Evolutionary conservation across 768 basidiomycete species (phyloP).

Genomic region (Dentipellis fragilis): DNA sequence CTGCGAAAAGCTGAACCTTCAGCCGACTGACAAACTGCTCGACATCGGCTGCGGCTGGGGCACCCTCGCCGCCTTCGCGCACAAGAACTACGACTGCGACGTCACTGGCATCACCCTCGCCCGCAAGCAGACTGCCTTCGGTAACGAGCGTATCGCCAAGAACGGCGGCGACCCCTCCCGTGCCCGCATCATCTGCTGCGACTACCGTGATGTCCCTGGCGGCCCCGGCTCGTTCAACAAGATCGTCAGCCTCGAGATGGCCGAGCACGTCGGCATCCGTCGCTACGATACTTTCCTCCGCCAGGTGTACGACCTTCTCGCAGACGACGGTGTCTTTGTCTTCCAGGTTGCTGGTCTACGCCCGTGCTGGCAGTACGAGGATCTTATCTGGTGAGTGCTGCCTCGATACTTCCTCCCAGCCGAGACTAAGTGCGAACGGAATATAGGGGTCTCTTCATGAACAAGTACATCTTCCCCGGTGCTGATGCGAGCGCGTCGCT

Average conservation of each 20-base stretch:
- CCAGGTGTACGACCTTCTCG: conserved; percentile 88
- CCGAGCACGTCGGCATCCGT: conserved; percentile 96
- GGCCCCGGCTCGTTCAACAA: conserved; percentile 74
- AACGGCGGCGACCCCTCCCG: conserved; percentile 53
- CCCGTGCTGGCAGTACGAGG: conserved; percentile 97
- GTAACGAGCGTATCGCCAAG: conserved; percentile 73
- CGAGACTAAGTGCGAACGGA: background rate
- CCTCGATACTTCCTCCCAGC: background rate
- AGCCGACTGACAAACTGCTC: conserved; percentile 76
- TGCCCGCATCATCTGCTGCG: conserved; percentile 86
- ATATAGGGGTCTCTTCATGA: conserved; percentile 87
- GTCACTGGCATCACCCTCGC: conserved; percentile 92
- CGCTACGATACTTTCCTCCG: conserved; percentile 82
- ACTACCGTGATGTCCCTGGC: conserved; percentile 85
- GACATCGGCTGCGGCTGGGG: conserved; percentile 97
- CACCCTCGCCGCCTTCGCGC: conserved; percentile 86
- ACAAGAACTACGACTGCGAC: conserved; percentile 95
- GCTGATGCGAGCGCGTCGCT: conserved; percentile 95
- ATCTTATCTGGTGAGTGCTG: conserved; percentile 72
- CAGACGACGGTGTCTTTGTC: conserved; percentile 90
- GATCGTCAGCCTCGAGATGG: conserved; percentile 97
- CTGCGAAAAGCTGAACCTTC: conserved; percentile 86
- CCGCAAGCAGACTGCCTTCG: conserved; percentile 87
- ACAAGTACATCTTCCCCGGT: conserved; percentile 97
- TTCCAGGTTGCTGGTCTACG: conserved; percentile 97